Evolutionary conservation across 192 early-diverging fungal species (phyloP), one percentile per base, ranked within the genome.

Genomic region (Backusella sp.): DNA sequence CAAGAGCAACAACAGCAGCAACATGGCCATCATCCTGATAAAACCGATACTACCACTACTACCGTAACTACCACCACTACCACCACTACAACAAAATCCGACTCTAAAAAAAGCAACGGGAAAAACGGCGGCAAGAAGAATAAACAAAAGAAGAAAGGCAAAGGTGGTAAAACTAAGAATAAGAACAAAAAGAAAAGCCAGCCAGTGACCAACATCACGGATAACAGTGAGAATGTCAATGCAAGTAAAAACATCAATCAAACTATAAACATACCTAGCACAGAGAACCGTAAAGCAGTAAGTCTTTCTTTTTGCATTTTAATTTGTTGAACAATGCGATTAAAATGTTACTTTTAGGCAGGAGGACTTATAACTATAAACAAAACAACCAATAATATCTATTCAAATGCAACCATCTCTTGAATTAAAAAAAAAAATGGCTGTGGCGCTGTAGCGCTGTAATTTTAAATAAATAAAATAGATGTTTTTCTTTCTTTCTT

Each of bases 351-450:
- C 19, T 62, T 28, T 62, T 26, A 62, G 56, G 21, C 12, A 12
- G 56, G 56, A 62, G 56, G 56, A 26, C 56, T 62, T 62, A 62
- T 62, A 12, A 62, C 56, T 9, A 62, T 62, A 28, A 62, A 62
- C 56, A 62, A 62, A 26, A 62, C 56, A 23, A 62, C 56, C 56
- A 62, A 62, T 62, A 62, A 62, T 62, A 62, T 62, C n/a, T 62
- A 62, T 4, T 28, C 21, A 62, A 62, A 62, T 62, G 56, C 56
- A 62, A 62, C 56, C 19, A 62, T 62, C 26, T 28, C 23, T 12
- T 62, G 26, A 62, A 17, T 44, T 11, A 41, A 41, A 41, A 41
- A 41, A 9, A 41, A 17, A 44, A 44, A 44, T 44, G 15, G 4
- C 42, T 44, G 42, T 15, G 15, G 42, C 42, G 42, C 15, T 44